A percentile compares a stretch with the other conserved stretches of the same genome.
phyloP scores from a whole-genome alignment of 1,284 basidiomycete genomes.

The Phylloboletellus chloephorus region DNA sequence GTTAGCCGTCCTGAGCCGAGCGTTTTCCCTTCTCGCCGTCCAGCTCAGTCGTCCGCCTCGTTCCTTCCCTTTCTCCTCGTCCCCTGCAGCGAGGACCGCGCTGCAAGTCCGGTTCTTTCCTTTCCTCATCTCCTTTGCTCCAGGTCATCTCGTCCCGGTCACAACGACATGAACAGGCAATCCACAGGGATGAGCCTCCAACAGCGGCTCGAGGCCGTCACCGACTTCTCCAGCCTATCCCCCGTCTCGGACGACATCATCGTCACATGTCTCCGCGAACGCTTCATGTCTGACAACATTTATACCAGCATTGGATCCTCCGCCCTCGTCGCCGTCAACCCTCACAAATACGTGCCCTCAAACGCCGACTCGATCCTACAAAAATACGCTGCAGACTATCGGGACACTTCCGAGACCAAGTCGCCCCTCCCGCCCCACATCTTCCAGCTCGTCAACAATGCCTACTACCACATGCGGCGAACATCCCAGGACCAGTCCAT shows the following conservation, averaged over 20 bases:
- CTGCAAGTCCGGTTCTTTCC: conserved; percentile 2
- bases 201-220: conserved; percentile 62
- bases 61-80: conserved; percentile 11
- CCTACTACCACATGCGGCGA: conserved; percentile 94
- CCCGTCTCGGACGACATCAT: conserved; percentile 71
- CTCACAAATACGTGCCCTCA: conserved; percentile 77
- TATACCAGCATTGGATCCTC: conserved; percentile 75
- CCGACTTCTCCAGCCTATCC: conserved; percentile 58
- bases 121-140: neutral
- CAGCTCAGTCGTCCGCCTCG: conserved; percentile 18
- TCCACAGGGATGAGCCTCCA: conserved; percentile 44
- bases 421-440: conserved; percentile 69
- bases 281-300: conserved; percentile 78
- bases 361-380: conserved; percentile 79
- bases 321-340: conserved; percentile 78
- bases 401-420: conserved; percentile 54
- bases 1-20: conserved; percentile 24
- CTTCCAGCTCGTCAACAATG: conserved; percentile 84
- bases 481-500: conserved; percentile 93
- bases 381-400: conserved; percentile 77
- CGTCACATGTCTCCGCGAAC: conserved; percentile 77
- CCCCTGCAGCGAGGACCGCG: conserved; percentile 2
- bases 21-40: conserved; percentile 20
- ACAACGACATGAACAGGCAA: conserved; percentile 29
- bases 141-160: neutral